Evolutionary conservation across 257 asterid species (phyloP).

Genomic region (Verbascum thapsus): DNA sequence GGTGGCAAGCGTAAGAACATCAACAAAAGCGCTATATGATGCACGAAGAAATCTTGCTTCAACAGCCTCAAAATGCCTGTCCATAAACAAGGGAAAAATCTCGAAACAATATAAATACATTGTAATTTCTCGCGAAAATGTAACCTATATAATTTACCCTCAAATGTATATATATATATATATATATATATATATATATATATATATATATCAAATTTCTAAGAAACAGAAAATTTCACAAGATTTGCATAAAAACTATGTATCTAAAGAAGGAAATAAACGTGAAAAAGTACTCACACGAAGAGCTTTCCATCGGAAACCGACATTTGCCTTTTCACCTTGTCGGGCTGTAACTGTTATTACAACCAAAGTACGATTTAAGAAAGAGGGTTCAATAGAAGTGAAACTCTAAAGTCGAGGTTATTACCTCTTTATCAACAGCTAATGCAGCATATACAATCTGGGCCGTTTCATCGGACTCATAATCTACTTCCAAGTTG

Average conservation of each 20-base stretch:
- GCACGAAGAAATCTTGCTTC: constrained; percentile 93
- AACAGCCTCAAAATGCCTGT: constrained; percentile 80
- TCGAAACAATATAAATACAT: neutral
- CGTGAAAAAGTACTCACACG: constrained; percentile 49
- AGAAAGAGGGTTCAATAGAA: constrained; percentile 21
- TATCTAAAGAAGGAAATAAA: neutral
- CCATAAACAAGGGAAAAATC: constrained; percentile 5
- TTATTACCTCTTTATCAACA: constrained; percentile 82
- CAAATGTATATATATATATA: too few relatives aligned
- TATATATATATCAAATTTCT: neutral
- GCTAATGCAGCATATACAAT: constrained; percentile 70
- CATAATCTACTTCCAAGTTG: constrained; percentile 77
- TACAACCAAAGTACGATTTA: constrained; percentile 8
- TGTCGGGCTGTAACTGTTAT: constrained; percentile 91
- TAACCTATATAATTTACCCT: too few relatives aligned
- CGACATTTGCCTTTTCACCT: constrained; percentile 73
- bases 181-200: too few relatives aligned
- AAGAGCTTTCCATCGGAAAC: constrained; percentile 69
- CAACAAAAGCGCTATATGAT: too few relatives aligned
- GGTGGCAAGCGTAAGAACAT: too few relatives aligned
- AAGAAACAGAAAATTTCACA: neutral
- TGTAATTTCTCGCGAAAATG: too few relatives aligned
- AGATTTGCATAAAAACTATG: constrained; percentile 1
- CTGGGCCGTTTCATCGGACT: constrained; percentile 60
- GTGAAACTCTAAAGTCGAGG: constrained; percentile 3